These are phyloP conservation scores for Berberis vulgaris DNA, from an alignment of 164 flowering plant species.

Conservation along the genomic window DNA sequence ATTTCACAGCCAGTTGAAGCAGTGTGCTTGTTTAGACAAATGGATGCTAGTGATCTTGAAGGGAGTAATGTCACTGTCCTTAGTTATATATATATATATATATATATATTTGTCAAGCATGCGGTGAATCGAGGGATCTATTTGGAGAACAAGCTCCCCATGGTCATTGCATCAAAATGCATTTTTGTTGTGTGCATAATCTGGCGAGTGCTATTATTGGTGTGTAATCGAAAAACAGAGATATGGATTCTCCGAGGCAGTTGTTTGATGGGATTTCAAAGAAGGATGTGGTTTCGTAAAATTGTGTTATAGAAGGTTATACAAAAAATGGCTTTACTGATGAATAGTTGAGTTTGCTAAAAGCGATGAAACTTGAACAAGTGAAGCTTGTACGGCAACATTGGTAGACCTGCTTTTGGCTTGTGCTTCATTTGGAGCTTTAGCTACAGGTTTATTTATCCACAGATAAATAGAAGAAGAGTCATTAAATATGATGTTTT, in stretches of 20 bases:
- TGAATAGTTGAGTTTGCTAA: conserved; percentile 24
- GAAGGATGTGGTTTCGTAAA: conserved; percentile 39
- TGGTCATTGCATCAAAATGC: conserved; percentile 31
- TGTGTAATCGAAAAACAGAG: conserved; percentile 31
- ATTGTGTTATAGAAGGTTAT: conserved; percentile 40
- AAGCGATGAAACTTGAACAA: conserved; percentile 21
- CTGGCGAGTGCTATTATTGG: conserved; percentile 30
- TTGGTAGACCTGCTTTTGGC: conserved; percentile 34
- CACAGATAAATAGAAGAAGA: conserved; percentile 25
- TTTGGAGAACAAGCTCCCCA: conserved; percentile 26
- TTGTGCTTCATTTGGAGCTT: conserved; percentile 30
- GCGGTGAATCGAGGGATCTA: conserved; percentile 17
- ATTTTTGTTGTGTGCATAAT: conserved; percentile 20
- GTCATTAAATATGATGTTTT: conserved; percentile 22
- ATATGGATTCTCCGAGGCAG: conserved; percentile 16
- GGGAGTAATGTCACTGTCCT: conserved; percentile 17
- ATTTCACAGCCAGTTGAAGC: conserved; percentile 18
- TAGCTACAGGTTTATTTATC: conserved; percentile 17
- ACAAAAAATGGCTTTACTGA: conserved; percentile 25
- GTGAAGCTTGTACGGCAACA: conserved; percentile 36
- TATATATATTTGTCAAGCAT: conserved; percentile 17
- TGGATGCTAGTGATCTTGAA: conserved; percentile 18
- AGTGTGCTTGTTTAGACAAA: conserved; percentile 22
- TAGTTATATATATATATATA: background rate
- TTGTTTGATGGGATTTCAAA: conserved; percentile 18